Evolutionary conservation across 306 rosid genomes (phyloP), one percentile per base, ranked within the genome.

Genomic region (Dryas drummondii): DNA sequence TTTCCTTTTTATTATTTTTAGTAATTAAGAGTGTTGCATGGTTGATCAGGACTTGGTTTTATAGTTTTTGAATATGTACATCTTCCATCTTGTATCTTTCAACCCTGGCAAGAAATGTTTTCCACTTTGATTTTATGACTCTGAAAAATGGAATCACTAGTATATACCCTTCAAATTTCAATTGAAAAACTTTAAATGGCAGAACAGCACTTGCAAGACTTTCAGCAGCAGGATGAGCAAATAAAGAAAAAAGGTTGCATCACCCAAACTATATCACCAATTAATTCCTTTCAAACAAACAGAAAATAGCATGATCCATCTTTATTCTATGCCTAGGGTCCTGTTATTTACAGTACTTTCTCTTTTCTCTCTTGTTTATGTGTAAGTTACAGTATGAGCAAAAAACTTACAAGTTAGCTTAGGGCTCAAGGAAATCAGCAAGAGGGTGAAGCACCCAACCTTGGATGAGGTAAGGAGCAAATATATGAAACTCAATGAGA

Each of bases 401-500:
- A 78, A 69, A 63, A 32, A 49, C 54, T 68, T 51, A 10, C 32
- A 52, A 49, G 68, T 46, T 44, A 66, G 59, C 51, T 9, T 16
- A 37, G 69, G 74, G 70, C 19, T 63, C 51, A 52, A 64, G 41
- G 60, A 15, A 6, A 65, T 47, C 54, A 22, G 68, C 45, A 51
- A 10, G 19, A 16, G 14, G 76, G 65, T 51, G 57, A 19, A 15
- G 49, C 47, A 55, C 13, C 32, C 9, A 63, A 27, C 46, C 54
- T 19, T 47, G 27, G 63, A 65, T 59, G 73, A 58, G 75, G 64
- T 58, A 22, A 73, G 14, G 17, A 22, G 22, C 59, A 70, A 74
- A 82, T 44, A 61, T 53, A 69, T 53, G 76, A 55, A 77, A 67
- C 65, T 91, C 83, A 94, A 72, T 84, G 86, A 44, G 91, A 85